Percentiles rank a stretch among this genome's conserved stretches.
These are phyloP conservation scores for Taphrina populina DNA, from an alignment of 1,139 yeast genomes.

Conservation along the genomic window DNA sequence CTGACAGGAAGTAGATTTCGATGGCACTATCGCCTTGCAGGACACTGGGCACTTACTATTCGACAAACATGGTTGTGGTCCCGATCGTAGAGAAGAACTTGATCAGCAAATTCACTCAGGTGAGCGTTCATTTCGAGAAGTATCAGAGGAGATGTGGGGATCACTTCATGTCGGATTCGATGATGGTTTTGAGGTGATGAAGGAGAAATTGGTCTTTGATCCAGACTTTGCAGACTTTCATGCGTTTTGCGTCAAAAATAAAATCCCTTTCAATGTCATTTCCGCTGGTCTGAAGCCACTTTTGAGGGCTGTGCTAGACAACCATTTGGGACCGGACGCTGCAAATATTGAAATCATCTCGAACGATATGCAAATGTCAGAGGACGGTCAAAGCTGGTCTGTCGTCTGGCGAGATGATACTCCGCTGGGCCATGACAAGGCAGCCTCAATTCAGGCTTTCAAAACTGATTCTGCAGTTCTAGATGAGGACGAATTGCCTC, in stretches of 20 bases:
- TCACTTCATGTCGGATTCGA: slow-evolving; percentile 50
- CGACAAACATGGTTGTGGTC: slow-evolving; percentile 51
- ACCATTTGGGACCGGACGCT: slow-evolving; percentile 59
- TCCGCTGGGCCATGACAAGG: slow-evolving; percentile 66
- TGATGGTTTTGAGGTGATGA: slow-evolving; percentile 57
- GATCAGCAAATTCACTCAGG: slow-evolving; percentile 47
- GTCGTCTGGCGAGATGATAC: slow-evolving; percentile 62
- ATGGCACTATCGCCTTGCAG: slow-evolving; percentile 51
- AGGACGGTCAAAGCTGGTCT: slow-evolving; percentile 54
- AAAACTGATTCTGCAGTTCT: slow-evolving; percentile 26
- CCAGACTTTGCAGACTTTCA: slow-evolving; percentile 60
- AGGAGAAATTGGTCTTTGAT: slow-evolving; percentile 57
- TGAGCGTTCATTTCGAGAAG: slow-evolving; percentile 48
- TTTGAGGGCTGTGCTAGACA: slow-evolving; percentile 58
- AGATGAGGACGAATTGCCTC: slow-evolving; percentile 40
- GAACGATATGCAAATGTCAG: slow-evolving; percentile 54
- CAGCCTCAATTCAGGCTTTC: slow-evolving; percentile 52
- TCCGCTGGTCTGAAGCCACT: slow-evolving; percentile 69
- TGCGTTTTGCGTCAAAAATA: slow-evolving; percentile 53
- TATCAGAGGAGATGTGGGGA: slow-evolving; percentile 51
- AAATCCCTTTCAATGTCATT: slow-evolving; percentile 61
- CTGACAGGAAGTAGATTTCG: slow-evolving; percentile 45
- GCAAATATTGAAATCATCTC: slow-evolving; percentile 59
- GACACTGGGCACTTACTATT: slow-evolving; percentile 52
- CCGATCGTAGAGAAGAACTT: slow-evolving; percentile 46